Evolutionary conservation across 495 filamentous ascomycete species (phyloP), one percentile per base, ranked within the genome.

Genomic region (Annulohypoxylon nitens): DNA sequence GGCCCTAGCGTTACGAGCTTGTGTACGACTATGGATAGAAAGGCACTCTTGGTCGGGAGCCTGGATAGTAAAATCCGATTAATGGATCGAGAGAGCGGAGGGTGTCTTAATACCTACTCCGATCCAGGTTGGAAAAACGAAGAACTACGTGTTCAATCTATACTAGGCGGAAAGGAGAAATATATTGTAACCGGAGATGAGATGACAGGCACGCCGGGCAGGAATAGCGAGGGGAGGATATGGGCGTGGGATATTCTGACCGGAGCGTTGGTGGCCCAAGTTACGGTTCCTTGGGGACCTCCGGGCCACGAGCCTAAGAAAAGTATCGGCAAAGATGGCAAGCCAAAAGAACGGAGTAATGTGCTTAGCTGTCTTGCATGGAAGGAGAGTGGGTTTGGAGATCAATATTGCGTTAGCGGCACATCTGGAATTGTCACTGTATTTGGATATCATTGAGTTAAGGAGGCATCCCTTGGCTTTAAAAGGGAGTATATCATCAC

Each of bases 231-330:
- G 64, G 91, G 90, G 8, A 86, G 89, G 73, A 86, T 97, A 16
- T 93, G 92, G 86, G 93, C 90, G 11, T 98, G 95, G 93, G 95
- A 97, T 86, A 78, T 97, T n/a, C 74, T 97, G 57, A 91, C 85
- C 43, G 95, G 94, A 1, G 88, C 90, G 61, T 75, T 91, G 43
- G 83, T 91, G 60, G 85, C 88, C 25, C 87, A 83, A 61, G 74
- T 94, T 50, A 78, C 84, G 43, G 89, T 87, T 76, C 89, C 87
- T 79, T 81, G 86, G 83, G 69, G 88, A 81, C 90, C 86, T 76
- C 87, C 88, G 10, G 91, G 87, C 81, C 83, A 78, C 34, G 82
- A 80, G 61, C 75, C 70, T 0, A 77, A 81, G 81, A 86, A 70
- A 75, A 80, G 81, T 54, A 80, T 83, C 10, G 84, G 84, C n/a